A percentile compares a stretch with the other conserved stretches of the same genome.
Conservation (phyloP, 306 rosid species). For the Cajanus cajan region DNA sequence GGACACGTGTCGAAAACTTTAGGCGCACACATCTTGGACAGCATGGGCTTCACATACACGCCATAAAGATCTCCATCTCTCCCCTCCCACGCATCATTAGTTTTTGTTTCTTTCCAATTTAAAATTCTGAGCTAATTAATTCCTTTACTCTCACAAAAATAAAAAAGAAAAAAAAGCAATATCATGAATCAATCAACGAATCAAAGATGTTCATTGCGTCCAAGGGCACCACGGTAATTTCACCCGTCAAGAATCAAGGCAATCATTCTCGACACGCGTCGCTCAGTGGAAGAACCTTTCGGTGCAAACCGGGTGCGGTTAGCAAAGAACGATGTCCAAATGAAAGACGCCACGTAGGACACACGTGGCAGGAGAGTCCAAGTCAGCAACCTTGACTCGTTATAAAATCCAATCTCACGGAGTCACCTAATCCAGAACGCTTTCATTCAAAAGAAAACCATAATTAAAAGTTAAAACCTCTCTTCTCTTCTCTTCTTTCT, state of each 20-base stretch:
- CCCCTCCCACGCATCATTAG: neutral
- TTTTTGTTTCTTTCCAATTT: neutral
- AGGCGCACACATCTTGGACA: conserved; percentile 9
- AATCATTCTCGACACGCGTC: conserved; percentile 39
- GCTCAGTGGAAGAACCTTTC: neutral
- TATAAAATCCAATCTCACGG: conserved; percentile 42
- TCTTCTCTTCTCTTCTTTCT: neutral
- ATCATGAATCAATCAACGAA: neutral
- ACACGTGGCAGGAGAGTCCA: conserved; percentile 43
- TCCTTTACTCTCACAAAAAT: neutral
- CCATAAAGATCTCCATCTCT: neutral
- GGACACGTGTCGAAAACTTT: no score
- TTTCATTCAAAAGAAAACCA: conserved; percentile 6
- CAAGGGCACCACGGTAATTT: neutral
- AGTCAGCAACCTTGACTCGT: conserved; percentile 41
- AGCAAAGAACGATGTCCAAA: conserved; percentile 27
- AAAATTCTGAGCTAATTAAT: neutral
- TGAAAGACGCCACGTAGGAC: conserved; percentile 25
- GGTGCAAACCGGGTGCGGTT: conserved; percentile 30
- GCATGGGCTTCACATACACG: conserved; percentile 30
- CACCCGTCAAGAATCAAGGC: neutral
- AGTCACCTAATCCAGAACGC: conserved; percentile 32
- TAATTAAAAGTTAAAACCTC: neutral
- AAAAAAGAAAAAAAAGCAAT: neutral
- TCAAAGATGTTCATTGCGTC: neutral